phyloP scores from a whole-genome alignment of 345 rosid genomes.

The Syzygium oleosum region DNA sequence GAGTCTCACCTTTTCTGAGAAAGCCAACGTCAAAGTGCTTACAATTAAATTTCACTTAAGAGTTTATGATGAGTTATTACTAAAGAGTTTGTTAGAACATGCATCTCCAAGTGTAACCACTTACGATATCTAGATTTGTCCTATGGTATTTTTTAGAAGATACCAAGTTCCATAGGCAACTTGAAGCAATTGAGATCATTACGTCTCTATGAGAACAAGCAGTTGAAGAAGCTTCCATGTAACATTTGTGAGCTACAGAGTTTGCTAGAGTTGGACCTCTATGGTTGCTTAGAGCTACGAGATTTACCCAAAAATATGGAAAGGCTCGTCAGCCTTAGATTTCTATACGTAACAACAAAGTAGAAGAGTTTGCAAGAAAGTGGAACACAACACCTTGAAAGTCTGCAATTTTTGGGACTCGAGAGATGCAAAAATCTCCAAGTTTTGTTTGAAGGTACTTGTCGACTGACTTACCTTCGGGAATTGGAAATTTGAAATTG shows the following conservation, averaged over 20 bases:
- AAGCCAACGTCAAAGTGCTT: too few relatives aligned
- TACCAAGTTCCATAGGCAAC: neutral
- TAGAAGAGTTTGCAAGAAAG: neutral
- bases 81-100: too few relatives aligned
- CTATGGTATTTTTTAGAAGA: neutral
- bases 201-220: rapidly evolving
- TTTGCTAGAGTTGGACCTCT: rapidly evolving
- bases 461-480: rapidly evolving
- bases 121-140: rapidly evolving
- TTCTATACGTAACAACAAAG: neutral
- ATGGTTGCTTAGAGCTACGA: rapidly evolving
- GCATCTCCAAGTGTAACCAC: too few relatives aligned
- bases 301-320: neutral
- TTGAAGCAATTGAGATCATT: neutral
- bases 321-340: neutral
- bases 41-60: too few relatives aligned
- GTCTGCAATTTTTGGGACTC: neutral
- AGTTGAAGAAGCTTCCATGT: neutral
- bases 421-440: rapidly evolving
- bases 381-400: neutral
- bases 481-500: rapidly evolving
- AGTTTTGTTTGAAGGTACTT: neutral
- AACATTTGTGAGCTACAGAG: neutral
- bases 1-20: too few relatives aligned
- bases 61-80: too few relatives aligned